These are phyloP conservation scores for Tuber indicum DNA, from an alignment of 495 filamentous ascomycete genomes.

Conservation along the genomic window DNA sequence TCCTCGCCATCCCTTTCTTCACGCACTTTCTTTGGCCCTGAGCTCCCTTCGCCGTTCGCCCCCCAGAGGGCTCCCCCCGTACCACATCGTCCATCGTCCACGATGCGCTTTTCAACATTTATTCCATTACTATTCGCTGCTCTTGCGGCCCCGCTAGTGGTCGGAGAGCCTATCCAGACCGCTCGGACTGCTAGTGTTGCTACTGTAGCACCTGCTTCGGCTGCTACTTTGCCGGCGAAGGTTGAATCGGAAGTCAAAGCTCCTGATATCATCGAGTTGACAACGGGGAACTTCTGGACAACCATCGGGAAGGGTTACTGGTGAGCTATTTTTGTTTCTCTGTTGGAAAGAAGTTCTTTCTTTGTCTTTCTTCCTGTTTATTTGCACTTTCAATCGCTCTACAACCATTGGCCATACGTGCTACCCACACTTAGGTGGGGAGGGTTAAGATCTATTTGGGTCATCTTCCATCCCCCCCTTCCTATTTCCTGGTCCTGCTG, in stretches of 20 bases:
- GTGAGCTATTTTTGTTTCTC: conserved; percentile 20
- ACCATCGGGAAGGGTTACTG: conserved; percentile 39
- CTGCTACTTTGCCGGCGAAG: conserved; percentile 21
- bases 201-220: conserved; percentile 11
- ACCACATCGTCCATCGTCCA: conserved; percentile 2
- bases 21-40: neutral
- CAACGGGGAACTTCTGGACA: conserved; percentile 29
- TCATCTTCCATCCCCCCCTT: neutral
- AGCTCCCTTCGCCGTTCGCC: neutral
- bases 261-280: conserved; percentile 39
- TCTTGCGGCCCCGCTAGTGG: conserved; percentile 18
- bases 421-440: neutral
- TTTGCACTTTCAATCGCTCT: conserved; percentile 1
- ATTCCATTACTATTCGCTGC: conserved; percentile 27
- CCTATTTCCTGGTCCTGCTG: neutral
- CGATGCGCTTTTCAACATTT: conserved; percentile 34
- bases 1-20: neutral
- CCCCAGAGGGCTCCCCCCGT: neutral
- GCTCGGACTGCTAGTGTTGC: neutral
- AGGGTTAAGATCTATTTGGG: neutral
- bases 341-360: neutral
- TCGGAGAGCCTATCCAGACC: conserved; percentile 15
- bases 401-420: conserved; percentile 1
- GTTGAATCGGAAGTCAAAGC: conserved; percentile 20
- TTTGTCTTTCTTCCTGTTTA: conserved; percentile 5